Conservation (phyloP, 108 stramenopile species). For the Skeletonema marinoi region DNA sequence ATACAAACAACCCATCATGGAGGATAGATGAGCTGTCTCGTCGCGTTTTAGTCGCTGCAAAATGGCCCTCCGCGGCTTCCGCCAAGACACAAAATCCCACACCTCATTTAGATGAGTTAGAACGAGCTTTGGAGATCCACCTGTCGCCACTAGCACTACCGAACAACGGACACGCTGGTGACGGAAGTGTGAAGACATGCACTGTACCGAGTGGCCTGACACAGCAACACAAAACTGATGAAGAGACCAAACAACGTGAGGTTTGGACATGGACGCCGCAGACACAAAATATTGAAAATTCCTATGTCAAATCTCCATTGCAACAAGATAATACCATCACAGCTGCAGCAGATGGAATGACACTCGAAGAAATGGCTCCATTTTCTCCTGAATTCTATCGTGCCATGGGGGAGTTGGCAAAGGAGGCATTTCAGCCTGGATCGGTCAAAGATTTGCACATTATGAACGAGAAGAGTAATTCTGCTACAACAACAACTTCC, state of each 20-base stretch:
- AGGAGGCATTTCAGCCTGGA: conserved; percentile 37
- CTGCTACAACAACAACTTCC: neutral
- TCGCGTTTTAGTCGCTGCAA: conserved; percentile 20
- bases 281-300: conserved; percentile 16
- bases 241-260: neutral
- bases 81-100: conserved; percentile 3
- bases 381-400: conserved; percentile 36
- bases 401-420: conserved; percentile 20
- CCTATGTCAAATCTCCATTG: neutral
- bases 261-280: conserved; percentile 32
- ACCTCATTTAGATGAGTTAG: conserved; percentile 41
- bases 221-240: neutral
- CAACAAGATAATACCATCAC: neutral
- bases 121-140: conserved; percentile 29
- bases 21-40: conserved; percentile 40
- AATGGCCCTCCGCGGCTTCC: conserved; percentile 4
- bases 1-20: conserved; percentile 15
- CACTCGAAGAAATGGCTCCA: conserved; percentile 38
- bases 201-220: conserved; percentile 1
- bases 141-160: conserved; percentile 2
- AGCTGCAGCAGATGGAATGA: neutral
- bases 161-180: neutral
- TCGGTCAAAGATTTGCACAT: conserved; percentile 2
- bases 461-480: neutral
- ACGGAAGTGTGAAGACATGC: conserved; percentile 7